phyloP scores from a whole-genome alignment of 2,329 filamentous ascomycete species.

The Hyphodiscus sp. region DNA sequence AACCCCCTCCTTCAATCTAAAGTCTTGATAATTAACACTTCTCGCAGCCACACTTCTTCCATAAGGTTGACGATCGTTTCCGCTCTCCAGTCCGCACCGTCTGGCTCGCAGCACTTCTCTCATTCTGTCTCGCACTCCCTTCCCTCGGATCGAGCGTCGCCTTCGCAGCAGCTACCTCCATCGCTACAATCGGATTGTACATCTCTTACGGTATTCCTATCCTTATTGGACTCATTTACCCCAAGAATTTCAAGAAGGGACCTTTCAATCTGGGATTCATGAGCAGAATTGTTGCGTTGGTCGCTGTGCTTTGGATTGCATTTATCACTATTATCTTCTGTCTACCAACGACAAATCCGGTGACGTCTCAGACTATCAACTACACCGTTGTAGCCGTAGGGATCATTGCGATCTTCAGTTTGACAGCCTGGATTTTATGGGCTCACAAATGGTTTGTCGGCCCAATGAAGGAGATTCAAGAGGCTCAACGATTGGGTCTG shows the following conservation, averaged over 20 bases:
- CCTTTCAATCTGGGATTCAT: slow-evolving; percentile 46
- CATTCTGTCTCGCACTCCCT: slow-evolving; percentile 49
- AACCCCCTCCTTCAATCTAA: background rate
- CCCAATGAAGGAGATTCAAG: slow-evolving; percentile 45
- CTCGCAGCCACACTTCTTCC: slow-evolving; percentile 42
- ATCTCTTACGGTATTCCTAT: slow-evolving; percentile 53
- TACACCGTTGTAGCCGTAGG: slow-evolving; percentile 54
- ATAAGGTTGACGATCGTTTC: slow-evolving; percentile 44
- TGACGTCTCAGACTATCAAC: slow-evolving; percentile 50
- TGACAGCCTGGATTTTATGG: slow-evolving; percentile 45
- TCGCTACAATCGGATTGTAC: slow-evolving; percentile 52
- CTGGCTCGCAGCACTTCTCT: slow-evolving; percentile 47
- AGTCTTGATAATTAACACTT: background rate
- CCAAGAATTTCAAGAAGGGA: slow-evolving; percentile 45
- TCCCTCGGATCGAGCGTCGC: slow-evolving; percentile 49
- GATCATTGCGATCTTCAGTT: slow-evolving; percentile 43
- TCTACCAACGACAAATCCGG: slow-evolving; percentile 41
- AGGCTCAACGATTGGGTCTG: slow-evolving; percentile 42
- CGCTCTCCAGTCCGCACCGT: slow-evolving; percentile 45
- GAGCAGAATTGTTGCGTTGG: slow-evolving; percentile 40
- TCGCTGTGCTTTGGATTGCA: slow-evolving; percentile 44
- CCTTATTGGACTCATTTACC: slow-evolving; percentile 46
- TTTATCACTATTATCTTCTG: slow-evolving; percentile 54
- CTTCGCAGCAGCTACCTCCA: slow-evolving; percentile 51
- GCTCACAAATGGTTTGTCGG: slow-evolving; percentile 50